Percentiles rank a stretch among this genome's conserved stretches.
Conservation (phyloP, 805 yeast species). For the Millerozyma acaciae region DNA sequence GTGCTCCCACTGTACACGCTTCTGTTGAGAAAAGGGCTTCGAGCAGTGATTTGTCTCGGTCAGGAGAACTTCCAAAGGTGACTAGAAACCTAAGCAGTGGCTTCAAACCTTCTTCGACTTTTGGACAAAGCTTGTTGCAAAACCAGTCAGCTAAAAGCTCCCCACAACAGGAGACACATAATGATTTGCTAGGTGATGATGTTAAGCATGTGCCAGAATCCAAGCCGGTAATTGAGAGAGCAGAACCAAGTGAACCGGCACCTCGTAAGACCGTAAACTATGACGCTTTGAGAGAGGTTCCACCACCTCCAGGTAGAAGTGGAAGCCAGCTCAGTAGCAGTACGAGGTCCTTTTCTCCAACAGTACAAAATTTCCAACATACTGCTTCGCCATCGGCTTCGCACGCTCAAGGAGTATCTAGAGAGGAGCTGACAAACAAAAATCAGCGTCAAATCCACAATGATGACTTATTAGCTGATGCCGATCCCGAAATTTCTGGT, state of each 20-base stretch:
- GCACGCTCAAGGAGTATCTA: not conserved
- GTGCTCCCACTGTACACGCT: constrained; percentile 13
- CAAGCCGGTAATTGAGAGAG: constrained; percentile 10
- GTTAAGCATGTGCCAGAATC: constrained; percentile 11
- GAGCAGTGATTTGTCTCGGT: constrained; percentile 29
- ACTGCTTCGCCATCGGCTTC: constrained; percentile 2
- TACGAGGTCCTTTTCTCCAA: constrained; percentile 12
- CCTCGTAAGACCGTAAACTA: constrained; percentile 36
- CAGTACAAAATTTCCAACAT: constrained; percentile 5
- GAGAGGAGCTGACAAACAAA: constrained; percentile 2
- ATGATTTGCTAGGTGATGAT: constrained; percentile 35
- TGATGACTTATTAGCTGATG: constrained; percentile 54
- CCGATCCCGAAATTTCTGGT: constrained; percentile 52
- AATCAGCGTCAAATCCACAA: constrained; percentile 19
- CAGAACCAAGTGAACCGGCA: constrained; percentile 19
- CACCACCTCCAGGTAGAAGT: constrained; percentile 40
- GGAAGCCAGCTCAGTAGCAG: constrained; percentile 1
- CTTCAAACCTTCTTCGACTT: constrained; percentile 79
- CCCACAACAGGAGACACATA: constrained; percentile 16
- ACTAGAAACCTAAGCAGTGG: constrained; percentile 32
- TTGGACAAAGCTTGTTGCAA: constrained; percentile 69
- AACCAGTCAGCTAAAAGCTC: constrained; percentile 16
- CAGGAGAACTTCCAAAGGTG: constrained; percentile 28
- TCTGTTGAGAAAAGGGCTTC: constrained; percentile 24
- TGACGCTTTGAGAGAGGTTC: constrained; percentile 48